These are phyloP conservation scores for Actinomucor elegans DNA, from an alignment of 371 early-diverging fungal species.

Conservation along the genomic window DNA sequence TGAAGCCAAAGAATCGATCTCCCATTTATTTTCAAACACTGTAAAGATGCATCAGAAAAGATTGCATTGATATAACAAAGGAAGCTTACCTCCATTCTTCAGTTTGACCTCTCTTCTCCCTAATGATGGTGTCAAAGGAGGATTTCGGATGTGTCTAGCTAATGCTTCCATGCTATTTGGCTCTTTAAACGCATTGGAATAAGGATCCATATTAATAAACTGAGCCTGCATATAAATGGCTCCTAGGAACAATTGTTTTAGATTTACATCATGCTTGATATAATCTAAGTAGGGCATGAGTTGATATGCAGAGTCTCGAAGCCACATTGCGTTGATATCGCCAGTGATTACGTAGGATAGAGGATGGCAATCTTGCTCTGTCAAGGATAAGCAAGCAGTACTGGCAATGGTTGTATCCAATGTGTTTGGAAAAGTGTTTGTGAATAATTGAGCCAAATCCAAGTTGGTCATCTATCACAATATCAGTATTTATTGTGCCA, in stretches of 20 bases:
- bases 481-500: not conserved
- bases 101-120: not conserved
- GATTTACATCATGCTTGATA: slow-evolving; percentile 30
- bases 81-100: slow-evolving; percentile 14
- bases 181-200: slow-evolving; percentile 51
- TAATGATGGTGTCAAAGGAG: too few species aligned
- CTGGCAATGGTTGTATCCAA: slow-evolving; percentile 59
- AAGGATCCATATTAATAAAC: slow-evolving; percentile 49
- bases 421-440: slow-evolving; percentile 58
- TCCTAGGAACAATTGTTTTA: slow-evolving; percentile 49
- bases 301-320: slow-evolving; percentile 70
- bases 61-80: not conserved
- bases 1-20: slow-evolving; percentile 56
- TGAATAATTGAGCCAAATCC: slow-evolving; percentile 56
- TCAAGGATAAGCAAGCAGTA: slow-evolving; percentile 21
- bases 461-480: slow-evolving; percentile 41
- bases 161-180: slow-evolving; percentile 18
- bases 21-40: slow-evolving; percentile 53
- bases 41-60: not conserved
- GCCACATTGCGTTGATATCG: slow-evolving; percentile 72
- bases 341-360: slow-evolving; percentile 65
- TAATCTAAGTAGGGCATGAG: slow-evolving; percentile 56
- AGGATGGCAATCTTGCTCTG: slow-evolving; percentile 22
- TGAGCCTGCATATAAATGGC: slow-evolving; percentile 58
- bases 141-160: not conserved